Evolutionary conservation across 139 green algal species (phyloP).

Genomic region (Chlorella sp.): DNA sequence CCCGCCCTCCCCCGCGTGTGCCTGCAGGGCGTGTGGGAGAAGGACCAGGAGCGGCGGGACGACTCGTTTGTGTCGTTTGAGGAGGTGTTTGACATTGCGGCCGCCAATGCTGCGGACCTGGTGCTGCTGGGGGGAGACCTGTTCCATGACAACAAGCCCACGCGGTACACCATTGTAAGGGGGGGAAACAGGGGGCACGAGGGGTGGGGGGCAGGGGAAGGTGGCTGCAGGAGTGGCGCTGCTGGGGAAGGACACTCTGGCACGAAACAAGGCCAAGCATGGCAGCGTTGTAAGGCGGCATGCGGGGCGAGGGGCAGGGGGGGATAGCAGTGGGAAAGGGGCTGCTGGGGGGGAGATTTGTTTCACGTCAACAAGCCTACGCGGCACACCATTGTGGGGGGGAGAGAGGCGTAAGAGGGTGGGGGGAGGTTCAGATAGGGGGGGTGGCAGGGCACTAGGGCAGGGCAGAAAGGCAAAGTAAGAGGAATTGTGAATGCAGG

Average conservation of each 20-base stretch:
- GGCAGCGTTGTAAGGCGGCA: too few relatives aligned
- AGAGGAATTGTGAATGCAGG: too few relatives aligned
- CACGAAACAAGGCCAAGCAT: too few relatives aligned
- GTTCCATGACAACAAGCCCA: constrained; percentile 98
- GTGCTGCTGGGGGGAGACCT: constrained; percentile 97
- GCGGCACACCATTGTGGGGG: constrained; percentile 57
- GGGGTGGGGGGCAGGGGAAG: background rate
- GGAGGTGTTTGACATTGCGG: constrained; percentile 83
- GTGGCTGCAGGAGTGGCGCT: too few relatives aligned
- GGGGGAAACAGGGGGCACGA: background rate
- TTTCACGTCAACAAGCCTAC: constrained; percentile 99
- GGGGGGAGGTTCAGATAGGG: too few relatives aligned
- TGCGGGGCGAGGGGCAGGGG: too few relatives aligned
- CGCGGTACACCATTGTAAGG: constrained; percentile 60
- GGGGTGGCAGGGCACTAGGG: too few relatives aligned
- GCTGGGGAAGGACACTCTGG: too few relatives aligned
- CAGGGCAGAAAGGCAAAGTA: too few relatives aligned
- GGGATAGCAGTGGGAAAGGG: too few relatives aligned
- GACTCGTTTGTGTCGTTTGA: constrained; percentile 96
- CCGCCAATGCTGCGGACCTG: constrained; percentile 76
- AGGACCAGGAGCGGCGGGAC: constrained; percentile 89
- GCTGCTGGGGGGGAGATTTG: constrained; percentile 85
- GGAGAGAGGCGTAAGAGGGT: too few relatives aligned
- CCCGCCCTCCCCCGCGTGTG: too few relatives aligned
- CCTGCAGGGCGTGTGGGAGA: constrained; percentile 93